phyloP scores from a whole-genome alignment of 352 stramenopile genomes.

The Globisporangium cystogenes region DNA sequence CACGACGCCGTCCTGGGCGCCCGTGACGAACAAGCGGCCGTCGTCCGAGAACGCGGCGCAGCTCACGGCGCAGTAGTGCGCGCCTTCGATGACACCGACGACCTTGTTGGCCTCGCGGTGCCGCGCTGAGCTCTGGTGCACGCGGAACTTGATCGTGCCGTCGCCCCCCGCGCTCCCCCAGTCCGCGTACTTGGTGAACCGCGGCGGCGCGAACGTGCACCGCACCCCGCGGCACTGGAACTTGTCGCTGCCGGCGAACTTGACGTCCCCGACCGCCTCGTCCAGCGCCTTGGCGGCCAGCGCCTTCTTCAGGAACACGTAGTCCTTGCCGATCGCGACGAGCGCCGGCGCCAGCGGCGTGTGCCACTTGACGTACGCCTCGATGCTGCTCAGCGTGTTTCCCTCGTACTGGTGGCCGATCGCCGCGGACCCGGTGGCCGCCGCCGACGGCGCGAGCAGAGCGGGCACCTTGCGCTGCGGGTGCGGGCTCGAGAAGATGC shows the following conservation, averaged over 20 bases:
- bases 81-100: constrained; percentile 60
- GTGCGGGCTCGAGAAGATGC: constrained; percentile 65
- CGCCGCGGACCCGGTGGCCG: background rate
- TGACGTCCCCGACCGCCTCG: constrained; percentile 45
- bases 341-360: constrained; percentile 57
- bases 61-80: constrained; percentile 46
- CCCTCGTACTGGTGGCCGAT: constrained; percentile 44
- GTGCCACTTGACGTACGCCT: constrained; percentile 76
- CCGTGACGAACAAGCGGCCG: constrained; percentile 48
- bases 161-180: constrained; percentile 34
- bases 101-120: constrained; percentile 63
- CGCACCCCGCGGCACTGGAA: constrained; percentile 39
- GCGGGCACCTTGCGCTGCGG: constrained; percentile 51
- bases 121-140: constrained; percentile 40
- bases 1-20: constrained; percentile 61
- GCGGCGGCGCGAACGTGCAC: constrained; percentile 56
- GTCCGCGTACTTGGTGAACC: constrained; percentile 74
- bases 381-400: constrained; percentile 53
- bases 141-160: constrained; percentile 58
- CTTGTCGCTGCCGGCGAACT: constrained; percentile 45
- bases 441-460: constrained; percentile 13
- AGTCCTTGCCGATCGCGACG: constrained; percentile 73
- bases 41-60: constrained; percentile 60
- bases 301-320: constrained; percentile 65
- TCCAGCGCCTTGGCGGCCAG: constrained; percentile 29